Percentiles rank a stretch among this genome's conserved stretches.
These are phyloP conservation scores for Syzygium oleosum DNA, from an alignment of 345 rosid species.

Conservation along the genomic window DNA sequence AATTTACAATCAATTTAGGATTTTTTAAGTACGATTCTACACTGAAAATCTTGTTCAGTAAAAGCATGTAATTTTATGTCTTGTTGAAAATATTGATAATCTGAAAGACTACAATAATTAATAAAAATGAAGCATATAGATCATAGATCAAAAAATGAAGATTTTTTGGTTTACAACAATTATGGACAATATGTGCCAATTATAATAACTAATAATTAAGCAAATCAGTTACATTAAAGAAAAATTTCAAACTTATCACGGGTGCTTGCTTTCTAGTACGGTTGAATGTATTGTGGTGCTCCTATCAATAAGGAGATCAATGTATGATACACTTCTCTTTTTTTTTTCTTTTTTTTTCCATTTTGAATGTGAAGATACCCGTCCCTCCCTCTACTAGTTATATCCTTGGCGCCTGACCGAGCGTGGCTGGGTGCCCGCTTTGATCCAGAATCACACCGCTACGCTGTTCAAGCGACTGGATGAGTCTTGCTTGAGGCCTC, in stretches of 20 bases:
- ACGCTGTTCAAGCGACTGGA: neutral
- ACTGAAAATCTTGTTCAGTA: neutral
- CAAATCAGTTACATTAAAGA: neutral
- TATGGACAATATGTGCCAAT: neutral
- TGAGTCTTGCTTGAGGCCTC: neutral
- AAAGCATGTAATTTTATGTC: neutral
- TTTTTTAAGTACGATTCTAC: neutral
- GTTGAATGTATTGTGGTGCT: too few species aligned
- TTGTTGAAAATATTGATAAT: neutral
- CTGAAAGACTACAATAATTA: neutral
- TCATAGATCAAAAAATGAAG: too few species aligned
- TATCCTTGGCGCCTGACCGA: neutral
- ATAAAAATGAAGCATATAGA: too few species aligned
- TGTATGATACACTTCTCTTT: neutral
- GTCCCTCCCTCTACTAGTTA: neutral
- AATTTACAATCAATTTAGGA: neutral
- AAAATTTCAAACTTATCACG: too few species aligned
- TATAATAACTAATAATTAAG: too few species aligned
- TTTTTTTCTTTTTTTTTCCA: too few species aligned
- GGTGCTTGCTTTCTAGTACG: too few species aligned
- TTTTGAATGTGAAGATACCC: too few species aligned
- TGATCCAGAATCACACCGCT: neutral
- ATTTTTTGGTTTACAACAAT: too few species aligned
- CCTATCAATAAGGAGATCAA: too few species aligned
- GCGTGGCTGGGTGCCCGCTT: neutral